Evolutionary conservation across 352 stramenopile genomes (phyloP), one percentile per base, ranked within the genome.

Genomic region (Phytophthora lateralis): DNA sequence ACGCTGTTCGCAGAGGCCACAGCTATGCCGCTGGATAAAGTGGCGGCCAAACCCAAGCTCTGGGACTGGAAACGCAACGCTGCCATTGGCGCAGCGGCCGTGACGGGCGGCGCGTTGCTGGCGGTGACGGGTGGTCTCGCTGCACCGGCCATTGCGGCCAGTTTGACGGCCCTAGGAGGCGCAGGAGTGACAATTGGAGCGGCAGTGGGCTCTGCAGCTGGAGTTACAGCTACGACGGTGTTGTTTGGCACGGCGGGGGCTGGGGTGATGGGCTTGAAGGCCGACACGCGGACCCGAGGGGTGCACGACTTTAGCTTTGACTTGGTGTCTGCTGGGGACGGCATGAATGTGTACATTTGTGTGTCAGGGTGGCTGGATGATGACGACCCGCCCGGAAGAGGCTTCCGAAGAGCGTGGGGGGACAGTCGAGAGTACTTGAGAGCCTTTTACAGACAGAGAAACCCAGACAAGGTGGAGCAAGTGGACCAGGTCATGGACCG

Each of bases 341-440:
- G 87, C 20, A 93, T 95, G 87, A 92, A 93, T 42, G 87, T 95
- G 27, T 95, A 95, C 72, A 90, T 95, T 58, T 95, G 87, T 56
- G 60, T 95, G 17, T 89, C 83, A 6, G 87, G 87, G 0, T 95
- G 87, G 87, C 63, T 95, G 15, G 87, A 95, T 43, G 75, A 93
- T 27, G 82, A 95, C 12, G 82, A 93, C 15, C 78, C 81, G 3
- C 64, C 73, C 0, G 58, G 18, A 1, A 59, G 66, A n/a, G 80
- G 83, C 2, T 94, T 93, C 29, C 82, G 83, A 30, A 76, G 82
- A 34, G 69, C 85, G 4, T 95, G 85, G 85, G 87, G 87, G 1
- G 86, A 93, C 30, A 90, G 78, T 63, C 72, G 82, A 4, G 87
- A 91, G 56, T 94, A 94, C 49, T 49, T 94, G 29, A 69, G 79